These are phyloP conservation scores for Tagetes patula DNA, from an alignment of 129 eudicot species.

Conservation along the genomic window DNA sequence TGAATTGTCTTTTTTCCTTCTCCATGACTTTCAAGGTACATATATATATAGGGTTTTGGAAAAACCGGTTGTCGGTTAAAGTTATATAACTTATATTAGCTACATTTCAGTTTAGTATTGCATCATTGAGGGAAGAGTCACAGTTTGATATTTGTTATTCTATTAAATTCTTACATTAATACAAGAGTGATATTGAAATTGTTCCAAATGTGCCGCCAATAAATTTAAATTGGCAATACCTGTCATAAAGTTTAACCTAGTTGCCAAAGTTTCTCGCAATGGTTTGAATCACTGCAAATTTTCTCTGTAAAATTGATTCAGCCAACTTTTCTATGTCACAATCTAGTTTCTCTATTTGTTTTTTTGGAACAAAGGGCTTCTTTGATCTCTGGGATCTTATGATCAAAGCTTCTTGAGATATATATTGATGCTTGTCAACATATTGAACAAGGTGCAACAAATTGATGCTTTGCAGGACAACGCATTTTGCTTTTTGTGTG, in stretches of 20 bases:
- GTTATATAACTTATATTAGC: neutral
- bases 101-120: slow-evolving; percentile 18
- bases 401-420: slow-evolving; percentile 1
- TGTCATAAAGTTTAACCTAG: slow-evolving; percentile 3
- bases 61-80: slow-evolving; percentile 18
- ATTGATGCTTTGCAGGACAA: slow-evolving; percentile 10
- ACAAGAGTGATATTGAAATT: slow-evolving; percentile 6
- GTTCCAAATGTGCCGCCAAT: slow-evolving; percentile 2
- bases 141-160: slow-evolving; percentile 4
- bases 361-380: neutral
- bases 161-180: neutral
- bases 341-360: neutral
- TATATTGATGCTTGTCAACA: slow-evolving; percentile 10
- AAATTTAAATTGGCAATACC: neutral
- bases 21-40: slow-evolving; percentile 4
- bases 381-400: neutral
- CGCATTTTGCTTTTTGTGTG: neutral
- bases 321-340: neutral
- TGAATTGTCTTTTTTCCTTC: slow-evolving; percentile 1
- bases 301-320: slow-evolving; percentile 6
- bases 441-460: slow-evolving; percentile 3
- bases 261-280: neutral
- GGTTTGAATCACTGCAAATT: slow-evolving; percentile 3
- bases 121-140: slow-evolving; percentile 8
- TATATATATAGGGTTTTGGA: neutral